Evolutionary conservation across 108 stramenopile species (phyloP), one percentile per base, ranked within the genome.

Genomic region (Nitzschia sp.): DNA sequence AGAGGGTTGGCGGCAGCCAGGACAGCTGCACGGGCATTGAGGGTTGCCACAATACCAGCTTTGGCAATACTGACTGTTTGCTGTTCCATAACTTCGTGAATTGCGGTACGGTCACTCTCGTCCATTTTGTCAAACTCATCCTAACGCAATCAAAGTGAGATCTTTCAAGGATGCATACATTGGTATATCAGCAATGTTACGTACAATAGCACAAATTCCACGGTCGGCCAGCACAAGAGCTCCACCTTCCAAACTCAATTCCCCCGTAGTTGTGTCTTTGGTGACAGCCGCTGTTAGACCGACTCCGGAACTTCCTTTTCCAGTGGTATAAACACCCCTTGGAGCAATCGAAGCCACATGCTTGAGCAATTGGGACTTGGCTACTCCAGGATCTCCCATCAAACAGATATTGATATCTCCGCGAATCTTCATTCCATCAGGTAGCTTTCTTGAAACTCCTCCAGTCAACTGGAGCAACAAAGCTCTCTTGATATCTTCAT

Each of bases 1-100:
- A 99, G 79, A 8, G 99, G 99, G 71, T 99, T 99, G 17, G 99
- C 99, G 10, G 99, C 99, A 0, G 99, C 99, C 10, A 99, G 82
- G 8, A 99, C 96, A 10, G 99, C 95, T 8, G 96, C 87, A 37
- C 99, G 91, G 7, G 99, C 99, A 81, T 99, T 98, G 12, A 99
- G 77, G 7, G 98, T 97, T 0, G 99, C 96, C 0, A 98, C 97
- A 71, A 99, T 98, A 22, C 99, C 99, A 0, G 97, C 99, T 73
- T 99, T 98, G 64, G 98, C 97, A 21, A 99, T 91, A 42, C 83
- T 86, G 10, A 99, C 96, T 11, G 97, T 98, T 85, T 99, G 98
- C 65, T 99, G 97, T 83, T 99, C 98, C 97, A 99, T 98, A 21
- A 98, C 99, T 84, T 99, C 99, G 79, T 99, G 99, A 57, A 99